Conservation (phyloP, 108 stramenopile genomes). For the Cylindrotheca fusiformis region DNA sequence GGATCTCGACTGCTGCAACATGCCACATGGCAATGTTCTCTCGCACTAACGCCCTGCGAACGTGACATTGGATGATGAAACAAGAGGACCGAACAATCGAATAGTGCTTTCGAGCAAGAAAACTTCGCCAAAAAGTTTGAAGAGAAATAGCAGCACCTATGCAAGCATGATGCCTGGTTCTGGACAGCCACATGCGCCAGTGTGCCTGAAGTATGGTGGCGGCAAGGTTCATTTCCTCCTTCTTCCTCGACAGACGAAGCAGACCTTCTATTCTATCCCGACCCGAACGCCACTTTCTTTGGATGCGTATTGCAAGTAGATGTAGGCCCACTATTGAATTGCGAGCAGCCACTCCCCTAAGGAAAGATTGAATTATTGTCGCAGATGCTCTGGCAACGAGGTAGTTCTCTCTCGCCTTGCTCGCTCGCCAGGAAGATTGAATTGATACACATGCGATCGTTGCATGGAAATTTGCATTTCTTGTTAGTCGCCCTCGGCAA, state of each 20-base stretch:
- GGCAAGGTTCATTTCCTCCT: conserved; percentile 5
- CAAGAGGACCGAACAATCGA: not conserved
- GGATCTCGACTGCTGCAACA: conserved; percentile 6
- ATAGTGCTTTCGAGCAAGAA: not conserved
- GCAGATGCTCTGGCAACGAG: not conserved
- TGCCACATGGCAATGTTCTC: not conserved
- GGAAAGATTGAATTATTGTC: conserved; percentile 4
- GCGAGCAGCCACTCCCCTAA: conserved; percentile 4
- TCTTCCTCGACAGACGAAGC: not conserved
- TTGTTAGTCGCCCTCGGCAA: not conserved
- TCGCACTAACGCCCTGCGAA: conserved; percentile 9
- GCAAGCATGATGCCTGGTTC: no score
- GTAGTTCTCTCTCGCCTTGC: not conserved
- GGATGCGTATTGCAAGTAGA: conserved; percentile 5
- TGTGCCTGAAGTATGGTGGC: not conserved
- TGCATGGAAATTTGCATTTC: no score
- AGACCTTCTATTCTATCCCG: not conserved
- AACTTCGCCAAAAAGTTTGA: not conserved
- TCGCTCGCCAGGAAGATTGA: conserved; percentile 1
- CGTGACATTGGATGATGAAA: conserved; percentile 4
- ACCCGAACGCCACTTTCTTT: conserved; percentile 4
- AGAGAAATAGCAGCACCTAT: not conserved
- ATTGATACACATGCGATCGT: not conserved
- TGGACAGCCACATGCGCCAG: conserved; percentile 7
- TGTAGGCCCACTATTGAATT: not conserved